Evolutionary conservation across 2,329 filamentous ascomycete genomes (phyloP).

Genomic region (Pseudonectria foliicola): DNA sequence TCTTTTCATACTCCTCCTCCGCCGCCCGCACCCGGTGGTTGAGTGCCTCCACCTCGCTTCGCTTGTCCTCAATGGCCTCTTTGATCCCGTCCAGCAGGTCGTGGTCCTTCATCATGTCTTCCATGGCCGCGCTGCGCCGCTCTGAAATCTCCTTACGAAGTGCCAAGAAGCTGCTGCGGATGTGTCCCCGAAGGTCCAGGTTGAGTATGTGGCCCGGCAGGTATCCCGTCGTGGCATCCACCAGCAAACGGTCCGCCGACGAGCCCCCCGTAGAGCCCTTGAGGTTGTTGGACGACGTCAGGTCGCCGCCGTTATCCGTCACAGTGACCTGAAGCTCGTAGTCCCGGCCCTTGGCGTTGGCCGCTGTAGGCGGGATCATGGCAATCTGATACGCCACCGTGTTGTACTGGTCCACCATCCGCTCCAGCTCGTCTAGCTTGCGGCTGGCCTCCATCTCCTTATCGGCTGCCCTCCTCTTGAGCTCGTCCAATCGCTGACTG

Average conservation of each 20-base stretch:
- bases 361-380: slow-evolving; percentile 75
- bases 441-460: slow-evolving; percentile 81
- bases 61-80: slow-evolving; percentile 94
- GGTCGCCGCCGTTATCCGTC: slow-evolving; percentile 69
- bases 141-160: slow-evolving; percentile 91
- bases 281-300: slow-evolving; percentile 56
- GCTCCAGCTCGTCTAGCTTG: slow-evolving; percentile 88
- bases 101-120: slow-evolving; percentile 89
- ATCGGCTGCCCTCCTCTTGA: slow-evolving; percentile 73
- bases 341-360: slow-evolving; percentile 76
- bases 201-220: slow-evolving; percentile 84
- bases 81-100: slow-evolving; percentile 91
- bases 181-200: slow-evolving; percentile 74
- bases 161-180: slow-evolving; percentile 70
- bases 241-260: slow-evolving; percentile 67
- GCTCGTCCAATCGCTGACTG: slow-evolving; percentile 69
- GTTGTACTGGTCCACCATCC: slow-evolving; percentile 85
- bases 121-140: slow-evolving; percentile 70
- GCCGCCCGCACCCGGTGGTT: slow-evolving; percentile 82
- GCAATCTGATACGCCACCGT: slow-evolving; percentile 89
- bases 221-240: slow-evolving; percentile 78
- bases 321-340: slow-evolving; percentile 83
- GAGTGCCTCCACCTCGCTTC: slow-evolving; percentile 83
- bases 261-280: slow-evolving; percentile 34
- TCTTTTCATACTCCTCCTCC: slow-evolving; percentile 89